phyloP scores from a whole-genome alignment of 2,329 filamentous ascomycete genomes.

The Exophiala sp. region DNA sequence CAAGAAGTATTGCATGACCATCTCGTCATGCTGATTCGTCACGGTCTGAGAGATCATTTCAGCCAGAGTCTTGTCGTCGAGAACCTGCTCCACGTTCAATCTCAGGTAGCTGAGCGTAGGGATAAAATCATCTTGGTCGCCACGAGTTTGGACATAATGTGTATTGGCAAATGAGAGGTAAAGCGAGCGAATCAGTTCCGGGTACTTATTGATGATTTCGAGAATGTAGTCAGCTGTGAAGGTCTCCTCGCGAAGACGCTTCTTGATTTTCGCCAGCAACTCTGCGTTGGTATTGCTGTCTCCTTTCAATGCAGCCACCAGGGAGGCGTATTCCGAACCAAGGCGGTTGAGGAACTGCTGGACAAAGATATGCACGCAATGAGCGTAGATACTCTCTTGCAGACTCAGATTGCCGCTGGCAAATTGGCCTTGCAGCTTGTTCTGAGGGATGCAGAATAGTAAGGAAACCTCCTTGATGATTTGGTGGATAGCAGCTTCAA shows the following conservation, averaged over 20 bases:
- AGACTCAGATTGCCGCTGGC: slow-evolving; percentile 78
- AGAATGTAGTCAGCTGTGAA: slow-evolving; percentile 98
- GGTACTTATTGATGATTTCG: slow-evolving; percentile 91
- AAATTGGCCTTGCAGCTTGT: slow-evolving; percentile 89
- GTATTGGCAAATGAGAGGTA: slow-evolving; percentile 89
- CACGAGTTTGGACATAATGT: slow-evolving; percentile 66
- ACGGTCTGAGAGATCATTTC: slow-evolving; percentile 73
- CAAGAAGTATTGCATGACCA: slow-evolving; percentile 95
- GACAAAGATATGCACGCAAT: slow-evolving; percentile 96
- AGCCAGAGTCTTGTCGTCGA: slow-evolving; percentile 67
- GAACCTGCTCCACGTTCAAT: slow-evolving; percentile 63
- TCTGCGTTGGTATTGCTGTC: slow-evolving; percentile 81
- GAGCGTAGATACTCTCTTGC: slow-evolving; percentile 94
- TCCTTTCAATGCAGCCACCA: slow-evolving; percentile 71
- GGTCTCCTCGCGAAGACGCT: slow-evolving; percentile 87
- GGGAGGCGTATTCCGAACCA: slow-evolving; percentile 81
- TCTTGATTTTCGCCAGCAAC: slow-evolving; percentile 88
- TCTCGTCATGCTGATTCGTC: slow-evolving; percentile 88
- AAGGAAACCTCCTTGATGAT: slow-evolving; percentile 98
- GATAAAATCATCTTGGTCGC: slow-evolving; percentile 62
- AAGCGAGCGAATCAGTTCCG: slow-evolving; percentile 74
- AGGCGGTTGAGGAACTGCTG: slow-evolving; percentile 97
- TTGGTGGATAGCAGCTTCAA: slow-evolving; percentile 93
- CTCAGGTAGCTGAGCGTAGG: slow-evolving; percentile 63
- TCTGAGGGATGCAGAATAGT: slow-evolving; percentile 95